Evolutionary conservation across 2,329 filamentous ascomycete genomes (phyloP).

Genomic region (Colletotrichum cuscutae): DNA sequence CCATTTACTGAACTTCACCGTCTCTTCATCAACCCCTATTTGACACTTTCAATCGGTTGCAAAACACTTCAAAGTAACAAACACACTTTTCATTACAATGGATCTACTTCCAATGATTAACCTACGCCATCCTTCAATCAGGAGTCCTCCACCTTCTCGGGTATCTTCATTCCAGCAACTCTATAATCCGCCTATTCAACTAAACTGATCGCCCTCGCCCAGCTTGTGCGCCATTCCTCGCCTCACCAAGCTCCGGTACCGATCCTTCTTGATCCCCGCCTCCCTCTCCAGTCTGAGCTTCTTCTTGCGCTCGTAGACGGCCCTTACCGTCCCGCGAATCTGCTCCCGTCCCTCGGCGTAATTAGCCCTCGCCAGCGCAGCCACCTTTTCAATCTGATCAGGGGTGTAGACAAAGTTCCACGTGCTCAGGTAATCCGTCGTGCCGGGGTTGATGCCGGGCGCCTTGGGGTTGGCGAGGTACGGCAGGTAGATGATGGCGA

Average conservation of each 20-base stretch:
- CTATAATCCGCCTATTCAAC: conserved; percentile 41
- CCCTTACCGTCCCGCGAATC: conserved; percentile 81
- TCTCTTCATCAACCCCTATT: no score
- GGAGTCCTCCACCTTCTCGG: conserved; percentile 6
- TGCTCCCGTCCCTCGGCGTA: conserved; percentile 84
- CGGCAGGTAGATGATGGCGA: conserved; percentile 91
- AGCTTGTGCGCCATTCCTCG: conserved; percentile 64
- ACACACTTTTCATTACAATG: no score
- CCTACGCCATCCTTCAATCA: not conserved
- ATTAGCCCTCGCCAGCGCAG: conserved; percentile 85
- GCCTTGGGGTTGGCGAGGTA: conserved; percentile 83
- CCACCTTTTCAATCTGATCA: conserved; percentile 87
- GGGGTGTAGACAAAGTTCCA: conserved; percentile 99
- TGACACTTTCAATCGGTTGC: no score
- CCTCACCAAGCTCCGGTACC: conserved; percentile 58
- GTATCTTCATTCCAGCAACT: conserved; percentile 25
- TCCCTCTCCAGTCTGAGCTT: conserved; percentile 68
- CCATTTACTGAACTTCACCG: not conserved
- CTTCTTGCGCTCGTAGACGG: conserved; percentile 94
- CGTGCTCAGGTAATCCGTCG: conserved; percentile 88
- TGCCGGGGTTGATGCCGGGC: conserved; percentile 83
- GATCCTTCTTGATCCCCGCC: conserved; percentile 48
- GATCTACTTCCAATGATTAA: not conserved
- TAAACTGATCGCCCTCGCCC: conserved; percentile 76
- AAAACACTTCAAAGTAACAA: no score